These are phyloP conservation scores for Phytopythium chamaehyphon DNA, from an alignment of 352 stramenopile genomes.

Conservation along the genomic window DNA sequence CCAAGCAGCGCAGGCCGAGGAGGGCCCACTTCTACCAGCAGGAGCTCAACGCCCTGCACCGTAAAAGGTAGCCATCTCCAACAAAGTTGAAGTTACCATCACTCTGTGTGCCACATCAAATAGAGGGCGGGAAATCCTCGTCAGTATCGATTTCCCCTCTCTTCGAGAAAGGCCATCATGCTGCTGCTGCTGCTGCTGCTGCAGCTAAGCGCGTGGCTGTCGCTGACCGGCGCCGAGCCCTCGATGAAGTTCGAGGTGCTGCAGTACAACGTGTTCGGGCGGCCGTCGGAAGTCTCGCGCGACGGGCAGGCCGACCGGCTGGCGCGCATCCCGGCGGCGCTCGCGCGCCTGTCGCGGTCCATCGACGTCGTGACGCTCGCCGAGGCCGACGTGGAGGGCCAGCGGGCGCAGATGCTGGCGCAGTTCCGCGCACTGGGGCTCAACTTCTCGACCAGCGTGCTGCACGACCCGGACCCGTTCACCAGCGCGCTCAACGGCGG, in stretches of 20 bases:
- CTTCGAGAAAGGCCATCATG: too few relatives aligned
- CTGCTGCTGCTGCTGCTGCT: too few relatives aligned
- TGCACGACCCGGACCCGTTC: constrained; percentile 78
- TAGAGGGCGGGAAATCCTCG: too few relatives aligned
- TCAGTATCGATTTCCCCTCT: too few relatives aligned
- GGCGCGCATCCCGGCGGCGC: constrained; percentile 47
- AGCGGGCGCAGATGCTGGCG: constrained; percentile 57
- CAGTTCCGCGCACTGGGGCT: constrained; percentile 57
- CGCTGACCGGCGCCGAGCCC: too few relatives aligned
- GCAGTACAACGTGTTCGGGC: constrained; percentile 84
- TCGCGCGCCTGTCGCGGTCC: constrained; percentile 30
- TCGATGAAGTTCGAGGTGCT: constrained; percentile 55
- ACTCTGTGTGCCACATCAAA: too few relatives aligned
- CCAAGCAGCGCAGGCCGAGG: neutral
- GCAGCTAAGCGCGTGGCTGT: too few relatives aligned
- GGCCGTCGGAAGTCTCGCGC: constrained; percentile 59
- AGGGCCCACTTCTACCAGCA: constrained; percentile 4
- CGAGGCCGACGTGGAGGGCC: constrained; percentile 44
- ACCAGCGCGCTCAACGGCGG: constrained; percentile 78
- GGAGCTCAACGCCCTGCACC: constrained; percentile 1
- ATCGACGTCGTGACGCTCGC: constrained; percentile 82
- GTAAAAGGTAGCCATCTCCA: too few relatives aligned
- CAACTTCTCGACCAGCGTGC: constrained; percentile 55
- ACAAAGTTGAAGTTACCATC: too few relatives aligned
- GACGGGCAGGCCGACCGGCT: constrained; percentile 71